Percentiles rank a stretch among this genome's conserved stretches.
Conservation (phyloP, 2,329 filamentous ascomycete species). For the Fusarium tricinctum region DNA sequence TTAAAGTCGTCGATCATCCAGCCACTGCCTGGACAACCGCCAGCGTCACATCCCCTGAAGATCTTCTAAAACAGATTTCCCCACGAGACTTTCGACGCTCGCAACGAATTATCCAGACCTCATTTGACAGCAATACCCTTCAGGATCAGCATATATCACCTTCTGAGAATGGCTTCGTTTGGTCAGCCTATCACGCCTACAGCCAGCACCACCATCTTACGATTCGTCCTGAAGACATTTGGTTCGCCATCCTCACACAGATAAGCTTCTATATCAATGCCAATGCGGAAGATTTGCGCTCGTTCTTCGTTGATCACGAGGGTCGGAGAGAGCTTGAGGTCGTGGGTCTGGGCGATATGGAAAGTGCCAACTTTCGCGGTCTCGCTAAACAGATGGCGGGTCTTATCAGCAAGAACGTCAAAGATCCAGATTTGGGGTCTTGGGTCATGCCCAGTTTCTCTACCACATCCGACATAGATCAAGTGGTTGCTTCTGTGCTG, state of each 20-base stretch:
- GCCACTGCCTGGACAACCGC: background rate
- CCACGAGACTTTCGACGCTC: background rate
- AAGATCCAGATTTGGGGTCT: background rate
- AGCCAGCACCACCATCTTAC: conserved; percentile 60
- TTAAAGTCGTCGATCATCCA: background rate
- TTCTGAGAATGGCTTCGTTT: conserved; percentile 54
- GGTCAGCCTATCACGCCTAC: conserved; percentile 57
- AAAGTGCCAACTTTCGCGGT: background rate
- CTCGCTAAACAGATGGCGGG: conserved; percentile 1
- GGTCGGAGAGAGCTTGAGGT: conserved; percentile 11
- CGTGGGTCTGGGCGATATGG: background rate
- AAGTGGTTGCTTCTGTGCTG: conserved; percentile 59
- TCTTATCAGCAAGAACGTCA: background rate
- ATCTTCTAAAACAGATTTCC: background rate
- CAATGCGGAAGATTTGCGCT: conserved; percentile 51
- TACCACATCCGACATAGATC: conserved; percentile 63
- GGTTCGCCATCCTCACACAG: conserved; percentile 65
- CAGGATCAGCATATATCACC: background rate
- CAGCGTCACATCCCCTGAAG: background rate
- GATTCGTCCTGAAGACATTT: conserved; percentile 67
- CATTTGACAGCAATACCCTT: background rate
- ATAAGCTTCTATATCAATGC: conserved; percentile 62
- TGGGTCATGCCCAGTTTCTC: conserved; percentile 64
- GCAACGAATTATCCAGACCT: background rate
- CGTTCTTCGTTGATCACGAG: conserved; percentile 11